Evolutionary conservation across 352 stramenopile species (phyloP), one percentile per base, ranked within the genome.

Genomic region (Pythium utonaiense): DNA sequence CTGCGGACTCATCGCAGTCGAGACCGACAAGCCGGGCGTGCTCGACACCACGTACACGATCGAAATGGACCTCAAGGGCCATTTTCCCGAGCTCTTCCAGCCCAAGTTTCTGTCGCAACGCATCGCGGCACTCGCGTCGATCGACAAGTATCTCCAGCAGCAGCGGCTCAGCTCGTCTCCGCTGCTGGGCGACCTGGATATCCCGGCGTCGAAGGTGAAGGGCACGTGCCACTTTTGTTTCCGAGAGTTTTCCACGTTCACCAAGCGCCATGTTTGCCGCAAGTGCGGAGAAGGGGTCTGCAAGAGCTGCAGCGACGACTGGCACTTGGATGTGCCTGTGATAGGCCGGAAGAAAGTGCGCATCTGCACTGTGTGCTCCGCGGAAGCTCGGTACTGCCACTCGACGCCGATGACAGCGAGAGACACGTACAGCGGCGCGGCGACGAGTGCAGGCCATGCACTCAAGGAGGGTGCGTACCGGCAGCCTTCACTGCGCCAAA

Each of bases 301-400:
- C 64, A 74, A 75, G 36, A 73, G 84, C 64, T 95, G 85, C 66
- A 91, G 85, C 55, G 73, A 88, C 42, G 75, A 92, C 41, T 95
- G 85, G 85, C 67, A 74, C 60, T 78, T 95, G 10, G 80, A 92
- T 57, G 70, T 95, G 2, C 85, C 85, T 1, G 81, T 93, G 30
- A 84, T 91, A 10, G 85, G 85, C 7, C 74, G 73, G 22, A 89
- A 77, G 13, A 87, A 89, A 61, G 80, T 95, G 41, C 78, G 85
- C 2, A 95, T 95, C 30, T 95, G 85, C 53, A 95, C 83, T 0
- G 78, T 93, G 25, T 95, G 85, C 60, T 91, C 85, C 8, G 81
- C 80, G 3, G 80, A 86, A 25, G 80, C 83, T 3, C 79, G 85
- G 25, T 73, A 75, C 36, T 85, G 75, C 56, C 80, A 91, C 47